Conservation (phyloP, 2,329 filamentous ascomycete genomes). For the Alternaria consortialis region DNA sequence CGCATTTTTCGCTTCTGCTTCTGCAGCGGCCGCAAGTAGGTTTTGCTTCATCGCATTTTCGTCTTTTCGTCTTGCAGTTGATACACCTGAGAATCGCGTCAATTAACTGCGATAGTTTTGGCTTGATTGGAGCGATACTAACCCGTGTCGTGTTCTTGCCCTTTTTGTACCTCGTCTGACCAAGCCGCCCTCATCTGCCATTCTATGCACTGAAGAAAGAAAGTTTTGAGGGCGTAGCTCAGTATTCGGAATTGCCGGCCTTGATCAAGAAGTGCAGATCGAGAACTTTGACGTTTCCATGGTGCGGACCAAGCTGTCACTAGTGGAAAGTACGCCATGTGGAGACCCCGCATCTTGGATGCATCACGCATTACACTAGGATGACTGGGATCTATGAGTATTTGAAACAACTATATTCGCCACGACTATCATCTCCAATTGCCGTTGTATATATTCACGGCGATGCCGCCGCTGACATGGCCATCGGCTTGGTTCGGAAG, state of each 20-base stretch:
- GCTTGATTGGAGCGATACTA: neutral
- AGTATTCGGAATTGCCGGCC: neutral
- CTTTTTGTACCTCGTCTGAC: conserved; percentile 9
- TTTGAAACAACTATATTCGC: neutral
- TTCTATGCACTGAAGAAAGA: neutral
- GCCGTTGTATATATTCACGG: neutral
- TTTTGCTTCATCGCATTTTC: conserved; percentile 31
- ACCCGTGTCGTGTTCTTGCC: conserved; percentile 16
- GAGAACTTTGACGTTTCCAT: neutral
- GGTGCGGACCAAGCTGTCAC: neutral
- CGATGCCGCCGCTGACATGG: too few relatives aligned
- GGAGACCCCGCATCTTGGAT: conserved; percentile 16
- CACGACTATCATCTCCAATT: neutral
- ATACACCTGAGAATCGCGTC: conserved; percentile 5
- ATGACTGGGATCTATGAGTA: neutral
- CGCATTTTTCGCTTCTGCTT: conserved; percentile 21
- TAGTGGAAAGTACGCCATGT: conserved; percentile 3
- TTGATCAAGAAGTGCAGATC: neutral
- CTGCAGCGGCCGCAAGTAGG: conserved; percentile 27
- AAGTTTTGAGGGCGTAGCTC: neutral
- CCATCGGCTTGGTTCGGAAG: too few relatives aligned
- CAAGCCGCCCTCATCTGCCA: neutral
- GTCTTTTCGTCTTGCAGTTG: conserved; percentile 26
- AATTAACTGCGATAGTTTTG: neutral
- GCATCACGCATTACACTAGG: neutral